Evolutionary conservation across 2,329 filamentous ascomycete species (phyloP).

Genomic region (Arthrobotrys entomopaga): DNA sequence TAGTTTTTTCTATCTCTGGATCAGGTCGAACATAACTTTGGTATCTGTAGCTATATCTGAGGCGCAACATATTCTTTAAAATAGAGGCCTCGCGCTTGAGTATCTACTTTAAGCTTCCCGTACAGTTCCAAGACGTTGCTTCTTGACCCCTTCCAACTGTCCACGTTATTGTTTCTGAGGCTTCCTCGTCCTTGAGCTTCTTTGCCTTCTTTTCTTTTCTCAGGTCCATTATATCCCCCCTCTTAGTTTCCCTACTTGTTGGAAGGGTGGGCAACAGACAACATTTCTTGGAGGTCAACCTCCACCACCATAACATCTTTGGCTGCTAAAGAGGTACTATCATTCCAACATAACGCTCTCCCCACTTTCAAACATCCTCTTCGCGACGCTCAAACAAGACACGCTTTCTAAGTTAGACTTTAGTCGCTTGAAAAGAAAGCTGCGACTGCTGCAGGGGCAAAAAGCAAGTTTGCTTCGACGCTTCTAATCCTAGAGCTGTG

Average conservation of each 20-base stretch:
- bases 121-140: conserved; percentile 27
- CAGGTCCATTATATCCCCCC: conserved; percentile 35
- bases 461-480: conserved; percentile 30
- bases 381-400: conserved; percentile 38
- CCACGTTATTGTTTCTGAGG: conserved; percentile 49
- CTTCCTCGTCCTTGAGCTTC: conserved; percentile 37
- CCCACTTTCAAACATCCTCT: conserved; percentile 36
- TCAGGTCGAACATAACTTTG: conserved; percentile 8
- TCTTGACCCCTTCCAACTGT: conserved; percentile 53
- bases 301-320: conserved; percentile 46
- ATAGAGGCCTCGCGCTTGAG: conserved; percentile 47
- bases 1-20: conserved; percentile 22
- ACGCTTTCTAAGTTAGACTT: conserved; percentile 27
- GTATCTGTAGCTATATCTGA: conserved; percentile 23
- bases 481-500: conserved; percentile 42
- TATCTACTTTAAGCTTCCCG: conserved; percentile 27
- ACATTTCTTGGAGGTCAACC: conserved; percentile 50
- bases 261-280: conserved; percentile 37
- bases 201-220: conserved; percentile 44
- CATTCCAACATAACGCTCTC: conserved; percentile 42
- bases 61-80: conserved; percentile 31
- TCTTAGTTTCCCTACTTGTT: conserved; percentile 24
- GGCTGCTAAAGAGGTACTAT: conserved; percentile 29
- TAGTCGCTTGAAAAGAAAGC: conserved; percentile 19
- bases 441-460: conserved; percentile 35